Percentiles rank a stretch among this genome's conserved stretches.
Evolutionary conservation across 768 basidiomycete species (phyloP).

Genomic region (Lactifluus echinatus): DNA sequence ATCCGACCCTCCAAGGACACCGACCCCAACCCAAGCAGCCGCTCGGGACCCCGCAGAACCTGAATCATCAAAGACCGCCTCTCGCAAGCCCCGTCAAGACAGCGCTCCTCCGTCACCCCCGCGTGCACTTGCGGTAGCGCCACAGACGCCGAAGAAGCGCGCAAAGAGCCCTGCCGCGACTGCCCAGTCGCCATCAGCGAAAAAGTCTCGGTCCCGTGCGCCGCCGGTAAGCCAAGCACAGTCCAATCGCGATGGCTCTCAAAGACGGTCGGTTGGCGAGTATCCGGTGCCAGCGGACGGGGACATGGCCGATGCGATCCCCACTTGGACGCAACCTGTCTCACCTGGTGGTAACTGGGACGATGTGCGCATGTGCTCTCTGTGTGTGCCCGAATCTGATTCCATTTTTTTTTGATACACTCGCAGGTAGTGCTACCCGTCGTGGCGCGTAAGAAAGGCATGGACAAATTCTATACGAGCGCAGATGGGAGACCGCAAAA

Average conservation of each 20-base stretch:
- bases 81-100: slow-evolving; percentile 16
- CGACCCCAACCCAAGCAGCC: slow-evolving; percentile 34
- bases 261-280: slow-evolving; percentile 51
- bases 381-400: slow-evolving; percentile 7
- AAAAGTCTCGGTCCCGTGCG: slow-evolving; percentile 33
- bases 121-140: slow-evolving; percentile 8
- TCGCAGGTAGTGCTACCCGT: slow-evolving; percentile 72
- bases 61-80: slow-evolving; percentile 23
- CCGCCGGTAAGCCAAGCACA: slow-evolving; percentile 27
- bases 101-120: slow-evolving; percentile 14
- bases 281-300: slow-evolving; percentile 58
- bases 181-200: slow-evolving; percentile 27
- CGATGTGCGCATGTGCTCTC: slow-evolving; percentile 42
- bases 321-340: slow-evolving; percentile 72
- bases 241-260: slow-evolving; percentile 33
- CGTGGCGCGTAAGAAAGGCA: slow-evolving; percentile 73
- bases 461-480: slow-evolving; percentile 60
- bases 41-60: slow-evolving; percentile 27
- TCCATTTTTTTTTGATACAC: too few relatives aligned
- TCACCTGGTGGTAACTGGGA: slow-evolving; percentile 72
- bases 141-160: slow-evolving; percentile 31
- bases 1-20: slow-evolving; percentile 39
- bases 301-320: slow-evolving; percentile 65
- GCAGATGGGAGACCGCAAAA: slow-evolving; percentile 58
- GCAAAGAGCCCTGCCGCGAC: slow-evolving; percentile 41